Conservation (phyloP, 2,329 filamentous ascomycete genomes). For the Venturia oleaginea region DNA sequence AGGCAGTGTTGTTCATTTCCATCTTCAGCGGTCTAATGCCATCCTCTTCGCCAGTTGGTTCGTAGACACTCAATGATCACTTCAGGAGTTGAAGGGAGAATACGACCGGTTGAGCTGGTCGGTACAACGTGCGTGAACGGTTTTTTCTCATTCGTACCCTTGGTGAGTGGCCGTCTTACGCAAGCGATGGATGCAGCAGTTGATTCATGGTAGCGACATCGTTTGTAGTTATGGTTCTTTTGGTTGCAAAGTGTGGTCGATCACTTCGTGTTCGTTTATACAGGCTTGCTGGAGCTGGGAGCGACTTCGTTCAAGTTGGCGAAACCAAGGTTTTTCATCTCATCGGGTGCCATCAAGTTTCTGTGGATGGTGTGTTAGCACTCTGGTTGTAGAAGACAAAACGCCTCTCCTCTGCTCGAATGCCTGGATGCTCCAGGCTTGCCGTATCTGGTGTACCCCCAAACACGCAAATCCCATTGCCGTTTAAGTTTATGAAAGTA, state of each 20-base stretch:
- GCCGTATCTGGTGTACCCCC: not conserved
- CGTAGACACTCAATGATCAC: not conserved
- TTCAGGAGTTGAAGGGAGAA: not conserved
- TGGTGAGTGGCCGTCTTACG: not conserved
- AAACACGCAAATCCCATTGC: not conserved
- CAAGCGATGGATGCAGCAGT: not conserved
- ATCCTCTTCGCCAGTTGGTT: not conserved
- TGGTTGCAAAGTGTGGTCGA: not conserved
- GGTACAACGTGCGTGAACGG: not conserved
- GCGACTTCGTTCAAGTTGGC: constrained; percentile 30
- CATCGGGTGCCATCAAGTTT: constrained; percentile 92
- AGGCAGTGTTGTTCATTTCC: not conserved
- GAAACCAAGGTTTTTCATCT: constrained; percentile 90
- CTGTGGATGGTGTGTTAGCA: constrained; percentile 34
- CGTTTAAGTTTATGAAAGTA: not conserved
- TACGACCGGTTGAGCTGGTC: not conserved
- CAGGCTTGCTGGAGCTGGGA: not conserved
- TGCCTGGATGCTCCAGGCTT: not conserved
- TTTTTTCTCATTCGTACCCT: not conserved
- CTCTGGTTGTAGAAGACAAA: not conserved
- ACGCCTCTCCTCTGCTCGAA: not conserved
- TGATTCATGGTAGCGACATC: not conserved
- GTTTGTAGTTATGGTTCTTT: not conserved
- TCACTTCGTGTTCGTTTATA: not conserved
- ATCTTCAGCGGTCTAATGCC: not conserved